Evolutionary conservation across 495 filamentous ascomycete species (phyloP).

Genomic region (Achaetomiella virescens): DNA sequence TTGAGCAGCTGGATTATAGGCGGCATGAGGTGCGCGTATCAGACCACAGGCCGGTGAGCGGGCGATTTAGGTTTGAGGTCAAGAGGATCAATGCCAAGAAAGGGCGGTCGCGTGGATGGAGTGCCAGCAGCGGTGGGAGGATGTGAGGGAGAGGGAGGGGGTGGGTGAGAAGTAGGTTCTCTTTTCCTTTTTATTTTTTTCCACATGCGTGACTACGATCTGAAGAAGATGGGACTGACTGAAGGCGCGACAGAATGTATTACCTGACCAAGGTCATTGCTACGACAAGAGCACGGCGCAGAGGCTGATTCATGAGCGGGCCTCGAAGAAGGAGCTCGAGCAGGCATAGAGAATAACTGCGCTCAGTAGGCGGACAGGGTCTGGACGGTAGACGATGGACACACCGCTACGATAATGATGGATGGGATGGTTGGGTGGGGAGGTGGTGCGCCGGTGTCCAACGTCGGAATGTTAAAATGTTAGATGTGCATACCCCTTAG

Average conservation of each 20-base stretch:
- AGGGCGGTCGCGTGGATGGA: slow-evolving; percentile 60
- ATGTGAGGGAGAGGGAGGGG: slow-evolving; percentile 60
- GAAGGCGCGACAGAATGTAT: slow-evolving; percentile 30
- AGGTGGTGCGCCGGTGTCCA: not conserved
- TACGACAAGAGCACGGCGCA: slow-evolving; percentile 39
- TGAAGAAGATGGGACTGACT: slow-evolving; percentile 12
- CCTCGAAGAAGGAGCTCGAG: slow-evolving; percentile 29
- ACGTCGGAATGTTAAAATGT: no score
- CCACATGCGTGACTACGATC: not conserved
- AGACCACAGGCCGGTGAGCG: slow-evolving; percentile 90
- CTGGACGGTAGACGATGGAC: not conserved
- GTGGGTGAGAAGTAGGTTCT: slow-evolving; percentile 44
- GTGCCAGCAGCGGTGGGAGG: slow-evolving; percentile 66
- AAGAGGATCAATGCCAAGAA: slow-evolving; percentile 68
- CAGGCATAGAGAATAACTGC: slow-evolving; percentile 21
- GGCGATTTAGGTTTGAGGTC: slow-evolving; percentile 68
- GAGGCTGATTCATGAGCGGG: slow-evolving; percentile 32
- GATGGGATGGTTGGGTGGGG: not conserved
- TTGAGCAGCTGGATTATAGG: slow-evolving; percentile 81
- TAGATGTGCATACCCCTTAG: no score
- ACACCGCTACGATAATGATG: slow-evolving; percentile 3
- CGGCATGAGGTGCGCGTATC: slow-evolving; percentile 84
- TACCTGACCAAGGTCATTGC: slow-evolving; percentile 41
- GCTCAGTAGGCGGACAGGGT: not conserved
- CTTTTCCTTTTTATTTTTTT: not conserved